These are phyloP conservation scores for Mycena haematopus DNA, from an alignment of 768 basidiomycete genomes.

Conservation along the genomic window DNA sequence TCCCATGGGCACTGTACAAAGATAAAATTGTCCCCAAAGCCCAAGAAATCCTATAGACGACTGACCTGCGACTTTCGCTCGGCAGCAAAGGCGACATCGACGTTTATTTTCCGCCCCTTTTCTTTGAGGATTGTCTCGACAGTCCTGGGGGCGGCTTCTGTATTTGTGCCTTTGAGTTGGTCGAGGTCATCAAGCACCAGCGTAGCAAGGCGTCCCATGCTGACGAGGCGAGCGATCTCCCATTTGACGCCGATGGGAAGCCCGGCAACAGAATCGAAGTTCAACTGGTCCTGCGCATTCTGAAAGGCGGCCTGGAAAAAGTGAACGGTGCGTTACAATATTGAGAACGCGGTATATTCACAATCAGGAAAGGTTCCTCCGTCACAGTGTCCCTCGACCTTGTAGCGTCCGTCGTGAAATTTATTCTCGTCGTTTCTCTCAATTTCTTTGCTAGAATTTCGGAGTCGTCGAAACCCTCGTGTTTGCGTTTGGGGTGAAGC, in stretches of 20 bases:
- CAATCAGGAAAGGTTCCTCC: conserved; percentile 15
- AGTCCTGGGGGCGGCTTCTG: conserved; percentile 38
- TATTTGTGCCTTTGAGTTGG: conserved; percentile 41
- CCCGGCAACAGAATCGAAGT: not conserved
- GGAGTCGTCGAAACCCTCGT: not conserved
- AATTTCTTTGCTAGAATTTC: not conserved
- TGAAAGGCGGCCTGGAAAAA: conserved; percentile 17
- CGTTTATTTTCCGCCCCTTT: not conserved
- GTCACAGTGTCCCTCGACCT: not conserved
- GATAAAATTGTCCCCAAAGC: not conserved
- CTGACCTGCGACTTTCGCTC: conserved; percentile 32
- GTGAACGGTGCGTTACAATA: not conserved
- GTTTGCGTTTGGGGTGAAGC: conserved; percentile 12
- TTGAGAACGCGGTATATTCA: not conserved
- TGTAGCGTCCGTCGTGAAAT: not conserved
- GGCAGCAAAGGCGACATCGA: conserved; percentile 9
- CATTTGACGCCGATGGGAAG: conserved; percentile 56
- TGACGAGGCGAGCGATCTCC: conserved; percentile 56
- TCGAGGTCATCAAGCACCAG: conserved; percentile 40
- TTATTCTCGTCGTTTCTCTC: not conserved
- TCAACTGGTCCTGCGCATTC: not conserved
- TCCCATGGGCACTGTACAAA: conserved; percentile 62
- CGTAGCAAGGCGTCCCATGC: conserved; percentile 35
- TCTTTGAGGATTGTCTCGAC: conserved; percentile 25
- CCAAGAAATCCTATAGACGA: not conserved